Percentiles rank a stretch among this genome's conserved stretches.
phyloP scores from a whole-genome alignment of 139 green algal genomes.

The Chlorella sp. region DNA sequence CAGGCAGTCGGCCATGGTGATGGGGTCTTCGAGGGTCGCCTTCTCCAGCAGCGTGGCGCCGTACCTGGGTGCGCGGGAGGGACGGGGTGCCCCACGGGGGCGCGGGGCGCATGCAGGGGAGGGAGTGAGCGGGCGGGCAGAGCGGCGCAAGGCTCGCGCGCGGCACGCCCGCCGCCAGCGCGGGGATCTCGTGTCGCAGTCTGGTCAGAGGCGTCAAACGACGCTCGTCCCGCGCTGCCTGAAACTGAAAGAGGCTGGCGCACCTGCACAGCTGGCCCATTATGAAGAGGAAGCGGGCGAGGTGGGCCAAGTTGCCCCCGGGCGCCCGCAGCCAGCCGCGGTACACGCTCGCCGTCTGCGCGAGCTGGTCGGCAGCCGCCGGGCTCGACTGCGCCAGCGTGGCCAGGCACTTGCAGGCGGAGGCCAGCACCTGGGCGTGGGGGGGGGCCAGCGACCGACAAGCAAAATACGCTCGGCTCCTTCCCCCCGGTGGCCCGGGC shows the following conservation, averaged over 20 bases:
- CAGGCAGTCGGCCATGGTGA: slow-evolving; percentile 40
- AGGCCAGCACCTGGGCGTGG: slow-evolving; percentile 47
- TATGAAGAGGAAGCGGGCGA: slow-evolving; percentile 61
- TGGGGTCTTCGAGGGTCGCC: neutral
- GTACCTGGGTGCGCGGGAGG: too few relatives aligned
- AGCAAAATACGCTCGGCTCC: neutral
- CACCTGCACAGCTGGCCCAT: slow-evolving; percentile 74
- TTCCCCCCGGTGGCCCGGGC: too few relatives aligned
- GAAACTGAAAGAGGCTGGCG: neutral
- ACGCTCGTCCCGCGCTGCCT: too few relatives aligned
- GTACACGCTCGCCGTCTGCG: slow-evolving; percentile 19
- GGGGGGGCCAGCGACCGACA: neutral
- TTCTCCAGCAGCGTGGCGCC: slow-evolving; percentile 57
- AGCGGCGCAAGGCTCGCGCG: too few relatives aligned
- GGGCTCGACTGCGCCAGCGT: slow-evolving; percentile 41
- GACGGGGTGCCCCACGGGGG: too few relatives aligned
- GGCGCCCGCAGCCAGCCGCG: slow-evolving; percentile 21
- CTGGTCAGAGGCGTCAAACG: too few relatives aligned
- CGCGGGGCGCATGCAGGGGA: too few relatives aligned
- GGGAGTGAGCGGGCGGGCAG: too few relatives aligned
- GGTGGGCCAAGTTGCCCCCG: neutral
- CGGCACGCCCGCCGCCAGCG: too few relatives aligned
- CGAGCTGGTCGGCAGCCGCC: slow-evolving; percentile 33
- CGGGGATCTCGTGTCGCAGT: too few relatives aligned
- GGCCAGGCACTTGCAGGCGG: slow-evolving; percentile 52